phyloP scores from a whole-genome alignment of 495 filamentous ascomycete genomes.

The Aspergillus heteromorphus region DNA sequence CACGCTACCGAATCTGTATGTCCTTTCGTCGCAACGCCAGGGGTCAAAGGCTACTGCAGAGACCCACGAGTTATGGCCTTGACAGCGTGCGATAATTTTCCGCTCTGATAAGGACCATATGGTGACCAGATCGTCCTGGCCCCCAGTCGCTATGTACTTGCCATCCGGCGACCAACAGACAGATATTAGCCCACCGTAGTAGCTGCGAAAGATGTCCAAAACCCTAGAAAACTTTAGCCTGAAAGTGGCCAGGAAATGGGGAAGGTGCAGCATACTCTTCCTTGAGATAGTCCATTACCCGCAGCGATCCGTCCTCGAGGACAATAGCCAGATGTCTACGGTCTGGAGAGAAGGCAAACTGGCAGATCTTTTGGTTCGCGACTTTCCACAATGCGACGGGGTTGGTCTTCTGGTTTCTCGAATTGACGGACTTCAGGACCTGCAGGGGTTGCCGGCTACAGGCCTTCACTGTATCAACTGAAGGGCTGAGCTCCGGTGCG shows the following conservation, averaged over 20 bases:
- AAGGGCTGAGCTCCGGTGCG: constrained; percentile 47
- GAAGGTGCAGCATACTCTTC: constrained; percentile 61
- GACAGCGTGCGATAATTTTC: constrained; percentile 82
- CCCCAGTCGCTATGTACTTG: constrained; percentile 90
- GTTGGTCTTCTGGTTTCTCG: constrained; percentile 88
- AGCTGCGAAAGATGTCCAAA: constrained; percentile 77
- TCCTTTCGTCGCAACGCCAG: constrained; percentile 91
- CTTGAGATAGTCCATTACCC: constrained; percentile 84
- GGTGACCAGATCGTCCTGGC: constrained; percentile 89
- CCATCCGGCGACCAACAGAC: constrained; percentile 98
- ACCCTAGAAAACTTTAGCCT: constrained; percentile 48
- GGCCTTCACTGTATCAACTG: constrained; percentile 40
- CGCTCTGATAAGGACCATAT: constrained; percentile 89
- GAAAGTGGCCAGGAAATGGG: not conserved
- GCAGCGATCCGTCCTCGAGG: constrained; percentile 83
- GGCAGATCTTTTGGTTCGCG: constrained; percentile 81
- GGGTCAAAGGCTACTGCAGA: constrained; percentile 89
- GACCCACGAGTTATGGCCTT: constrained; percentile 94
- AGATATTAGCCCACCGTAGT: constrained; percentile 87
- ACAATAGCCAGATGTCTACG: constrained; percentile 82
- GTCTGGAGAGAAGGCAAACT: constrained; percentile 85
- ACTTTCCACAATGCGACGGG: constrained; percentile 88
- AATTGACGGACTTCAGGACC: constrained; percentile 83
- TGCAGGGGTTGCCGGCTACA: constrained; percentile 44
- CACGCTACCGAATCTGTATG: constrained; percentile 92